Conservation (phyloP, 441 rosid species). For the Omphalea diandra region DNA sequence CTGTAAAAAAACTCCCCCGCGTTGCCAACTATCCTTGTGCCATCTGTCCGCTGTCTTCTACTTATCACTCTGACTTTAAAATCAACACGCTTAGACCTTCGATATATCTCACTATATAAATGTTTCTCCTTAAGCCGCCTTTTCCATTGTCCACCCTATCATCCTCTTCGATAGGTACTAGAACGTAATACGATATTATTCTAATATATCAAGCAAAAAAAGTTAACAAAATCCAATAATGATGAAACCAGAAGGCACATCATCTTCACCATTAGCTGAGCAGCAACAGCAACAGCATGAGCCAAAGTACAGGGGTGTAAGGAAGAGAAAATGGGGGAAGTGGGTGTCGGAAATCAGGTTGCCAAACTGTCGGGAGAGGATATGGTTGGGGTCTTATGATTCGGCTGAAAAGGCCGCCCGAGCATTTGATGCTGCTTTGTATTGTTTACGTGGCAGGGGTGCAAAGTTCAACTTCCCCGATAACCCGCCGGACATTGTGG, state of each 20-base stretch:
- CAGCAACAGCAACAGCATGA: slow-evolving; percentile 8
- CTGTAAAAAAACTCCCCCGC: slow-evolving; percentile 24
- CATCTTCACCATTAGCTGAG: background rate
- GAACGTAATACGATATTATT: background rate
- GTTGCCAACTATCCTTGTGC: background rate
- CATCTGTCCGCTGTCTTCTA: slow-evolving; percentile 14
- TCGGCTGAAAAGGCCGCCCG: slow-evolving; percentile 80
- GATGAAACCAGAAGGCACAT: background rate
- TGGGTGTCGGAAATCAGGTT: slow-evolving; percentile 94
- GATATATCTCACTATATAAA: slow-evolving; percentile 9
- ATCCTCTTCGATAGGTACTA: background rate
- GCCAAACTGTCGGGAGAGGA: slow-evolving; percentile 82
- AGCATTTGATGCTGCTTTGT: slow-evolving; percentile 87
- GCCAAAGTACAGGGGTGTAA: slow-evolving; percentile 70
- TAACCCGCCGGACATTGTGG: slow-evolving; percentile 45
- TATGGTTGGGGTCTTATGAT: slow-evolving; percentile 84
- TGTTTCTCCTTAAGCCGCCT: slow-evolving; percentile 28
- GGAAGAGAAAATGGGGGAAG: slow-evolving; percentile 91
- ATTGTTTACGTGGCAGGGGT: slow-evolving; percentile 58
- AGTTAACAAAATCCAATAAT: background rate
- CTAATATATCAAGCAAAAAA: background rate
- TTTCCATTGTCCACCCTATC: slow-evolving; percentile 8
- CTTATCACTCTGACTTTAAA: slow-evolving; percentile 1
- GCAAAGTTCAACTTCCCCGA: slow-evolving; percentile 74
- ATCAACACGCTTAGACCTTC: slow-evolving; percentile 29